These are phyloP conservation scores for Ramichloridium luteum DNA, from an alignment of 2,329 filamentous ascomycete species.

Conservation along the genomic window DNA sequence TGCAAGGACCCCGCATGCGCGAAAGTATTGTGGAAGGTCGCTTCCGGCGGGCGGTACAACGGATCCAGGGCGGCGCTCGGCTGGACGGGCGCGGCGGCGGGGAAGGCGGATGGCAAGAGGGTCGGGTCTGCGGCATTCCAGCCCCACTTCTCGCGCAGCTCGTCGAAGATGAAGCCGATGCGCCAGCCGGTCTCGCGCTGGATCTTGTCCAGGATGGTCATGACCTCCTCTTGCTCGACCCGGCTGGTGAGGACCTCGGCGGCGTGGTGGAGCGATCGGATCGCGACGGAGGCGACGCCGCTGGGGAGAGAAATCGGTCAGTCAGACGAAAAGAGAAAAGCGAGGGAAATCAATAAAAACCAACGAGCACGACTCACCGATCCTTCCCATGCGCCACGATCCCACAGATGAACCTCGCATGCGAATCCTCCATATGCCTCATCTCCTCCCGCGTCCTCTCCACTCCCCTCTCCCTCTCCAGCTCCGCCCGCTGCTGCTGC, in stretches of 20 bases:
- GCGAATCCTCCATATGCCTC: slow-evolving; percentile 55
- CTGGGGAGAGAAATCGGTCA: too few relatives aligned
- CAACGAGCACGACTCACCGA: slow-evolving; percentile 36
- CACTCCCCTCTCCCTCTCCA: neutral
- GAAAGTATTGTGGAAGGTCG: too few relatives aligned
- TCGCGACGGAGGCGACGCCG: slow-evolving; percentile 65
- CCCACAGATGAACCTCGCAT: slow-evolving; percentile 77
- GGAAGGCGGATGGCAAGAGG: slow-evolving; percentile 11
- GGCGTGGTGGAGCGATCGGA: slow-evolving; percentile 67
- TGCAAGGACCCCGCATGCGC: too few relatives aligned
- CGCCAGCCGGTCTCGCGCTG: slow-evolving; percentile 67
- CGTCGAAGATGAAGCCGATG: slow-evolving; percentile 56
- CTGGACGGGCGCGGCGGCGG: slow-evolving; percentile 7
- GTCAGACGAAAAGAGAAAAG: too few relatives aligned
- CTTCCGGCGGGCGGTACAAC: too few relatives aligned
- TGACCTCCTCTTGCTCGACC: slow-evolving; percentile 67
- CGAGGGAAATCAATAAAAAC: too few relatives aligned
- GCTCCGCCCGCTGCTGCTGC: too few relatives aligned
- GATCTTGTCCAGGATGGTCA: slow-evolving; percentile 64
- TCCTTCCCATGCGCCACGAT: slow-evolving; percentile 80
- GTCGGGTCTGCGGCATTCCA: slow-evolving; percentile 45
- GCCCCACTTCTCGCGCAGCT: slow-evolving; percentile 66
- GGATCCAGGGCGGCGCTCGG: too few relatives aligned
- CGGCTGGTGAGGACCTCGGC: slow-evolving; percentile 57
- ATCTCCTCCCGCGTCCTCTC: too few relatives aligned